Conservation (phyloP, 257 asterid genomes). For the Jacaranda copaia region DNA sequence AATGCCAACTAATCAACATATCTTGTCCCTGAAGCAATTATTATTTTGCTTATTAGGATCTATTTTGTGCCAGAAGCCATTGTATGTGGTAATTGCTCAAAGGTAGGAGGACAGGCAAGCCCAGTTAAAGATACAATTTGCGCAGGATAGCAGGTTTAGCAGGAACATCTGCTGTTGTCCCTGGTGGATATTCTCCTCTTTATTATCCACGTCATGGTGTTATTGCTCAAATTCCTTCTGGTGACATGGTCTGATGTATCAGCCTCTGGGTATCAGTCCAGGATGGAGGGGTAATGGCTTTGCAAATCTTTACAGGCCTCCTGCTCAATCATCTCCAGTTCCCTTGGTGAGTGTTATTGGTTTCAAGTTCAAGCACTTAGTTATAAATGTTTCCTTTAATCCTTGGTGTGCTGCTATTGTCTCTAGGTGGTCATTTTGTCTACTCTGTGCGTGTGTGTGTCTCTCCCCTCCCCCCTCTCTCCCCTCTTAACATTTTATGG, state of each 20-base stretch:
- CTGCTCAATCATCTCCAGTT: slow-evolving; percentile 51
- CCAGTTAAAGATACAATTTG: slow-evolving; percentile 51
- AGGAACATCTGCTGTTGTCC: slow-evolving; percentile 48
- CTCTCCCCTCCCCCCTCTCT: neutral
- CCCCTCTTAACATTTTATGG: slow-evolving; percentile 31
- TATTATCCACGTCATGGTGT: slow-evolving; percentile 51
- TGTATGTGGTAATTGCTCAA: slow-evolving; percentile 65
- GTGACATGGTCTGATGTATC: slow-evolving; percentile 50
- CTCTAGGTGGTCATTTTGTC: neutral
- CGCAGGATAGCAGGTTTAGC: slow-evolving; percentile 51
- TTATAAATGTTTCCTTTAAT: neutral
- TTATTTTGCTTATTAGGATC: slow-evolving; percentile 44
- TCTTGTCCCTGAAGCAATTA: neutral
- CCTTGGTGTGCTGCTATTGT: neutral
- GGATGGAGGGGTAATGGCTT: slow-evolving; percentile 59
- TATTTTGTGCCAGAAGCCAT: slow-evolving; percentile 56
- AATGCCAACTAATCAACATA: neutral
- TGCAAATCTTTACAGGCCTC: slow-evolving; percentile 40
- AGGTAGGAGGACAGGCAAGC: slow-evolving; percentile 66
- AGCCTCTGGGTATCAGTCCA: slow-evolving; percentile 52
- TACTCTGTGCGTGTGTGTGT: neutral
- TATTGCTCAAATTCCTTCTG: slow-evolving; percentile 50
- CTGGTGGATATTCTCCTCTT: slow-evolving; percentile 57
- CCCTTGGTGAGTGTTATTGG: slow-evolving; percentile 49
- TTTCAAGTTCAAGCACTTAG: neutral